A percentile compares a stretch with the other conserved stretches of the same genome.
phyloP scores from a whole-genome alignment of 2,329 filamentous ascomycete genomes.

The Clarireedia paspali region DNA sequence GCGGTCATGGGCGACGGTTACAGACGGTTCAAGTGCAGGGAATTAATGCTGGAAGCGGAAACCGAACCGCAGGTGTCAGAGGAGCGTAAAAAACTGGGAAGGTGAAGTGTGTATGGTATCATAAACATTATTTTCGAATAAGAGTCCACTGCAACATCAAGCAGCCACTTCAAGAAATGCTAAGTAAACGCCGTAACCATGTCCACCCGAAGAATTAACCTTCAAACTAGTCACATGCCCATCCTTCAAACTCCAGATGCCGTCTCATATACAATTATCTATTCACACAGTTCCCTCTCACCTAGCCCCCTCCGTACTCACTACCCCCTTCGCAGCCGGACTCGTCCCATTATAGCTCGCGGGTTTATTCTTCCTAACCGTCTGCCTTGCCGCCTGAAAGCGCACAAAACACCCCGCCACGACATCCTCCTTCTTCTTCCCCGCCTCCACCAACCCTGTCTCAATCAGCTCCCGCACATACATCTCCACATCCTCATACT shows the following conservation, averaged over 20 bases:
- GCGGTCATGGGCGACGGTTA: background rate
- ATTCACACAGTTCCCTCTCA: background rate
- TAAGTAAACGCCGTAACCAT: background rate
- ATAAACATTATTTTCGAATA: background rate
- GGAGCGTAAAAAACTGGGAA: background rate
- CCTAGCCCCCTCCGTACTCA: background rate
- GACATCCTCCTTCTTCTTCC: slow-evolving; percentile 7
- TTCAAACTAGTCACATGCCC: background rate
- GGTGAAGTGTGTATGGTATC: background rate
- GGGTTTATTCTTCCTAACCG: slow-evolving; percentile 10
- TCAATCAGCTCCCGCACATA: slow-evolving; percentile 12
- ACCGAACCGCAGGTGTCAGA: background rate
- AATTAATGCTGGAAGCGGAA: background rate
- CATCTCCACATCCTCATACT: slow-evolving; percentile 17
- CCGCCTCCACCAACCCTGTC: slow-evolving; percentile 9
- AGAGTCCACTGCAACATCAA: background rate
- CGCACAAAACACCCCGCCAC: slow-evolving; percentile 12
- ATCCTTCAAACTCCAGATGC: background rate
- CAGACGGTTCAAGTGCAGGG: background rate
- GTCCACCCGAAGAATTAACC: background rate
- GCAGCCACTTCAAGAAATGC: background rate
- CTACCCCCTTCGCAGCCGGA: background rate
- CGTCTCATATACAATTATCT: background rate
- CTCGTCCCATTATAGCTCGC: slow-evolving; percentile 7
- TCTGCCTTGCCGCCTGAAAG: slow-evolving; percentile 10